Evolutionary conservation across 177 flowering plant genomes (phyloP), one percentile per base, ranked within the genome.

Genomic region (Tripterygium wilfordii): DNA sequence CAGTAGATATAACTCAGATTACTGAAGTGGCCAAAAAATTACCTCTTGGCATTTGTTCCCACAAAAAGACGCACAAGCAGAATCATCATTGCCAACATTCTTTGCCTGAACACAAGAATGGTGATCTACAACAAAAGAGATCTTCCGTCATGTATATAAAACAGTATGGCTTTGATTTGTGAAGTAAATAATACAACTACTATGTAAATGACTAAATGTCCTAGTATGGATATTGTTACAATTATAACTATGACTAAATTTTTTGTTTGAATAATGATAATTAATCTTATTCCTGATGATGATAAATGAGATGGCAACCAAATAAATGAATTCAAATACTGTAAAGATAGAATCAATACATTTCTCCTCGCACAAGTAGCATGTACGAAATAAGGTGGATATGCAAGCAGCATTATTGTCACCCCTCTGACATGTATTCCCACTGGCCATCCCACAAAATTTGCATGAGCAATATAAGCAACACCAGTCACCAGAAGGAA

Each of bases 31-130:
- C 12, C 42, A 14, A 17, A 39, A 50, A 7, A 21, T 20, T 60
- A 87, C 96, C 89, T 82, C 68, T 62, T 61, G 57, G 59, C 96
- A 87, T 22, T 44, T 58, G 40, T 56, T 57, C 49, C 85, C 89
- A 66, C 96, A 87, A 60, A 74, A 84, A 23, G 61, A 37, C 19
- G 43, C 30, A 29, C 36, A 21, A 42, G 23, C 25, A 2, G 53
- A 29, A 41, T 49, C 53, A 53, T 52, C 53, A 31, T 14, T 23
- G 0, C 17, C 27, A 55, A 61, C 53, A 52, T 66, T 67, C 38
- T 57, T 45, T 17, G 27, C 60, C 40, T 28, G 56, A 32, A 47
- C 30, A 44, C 96, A 87, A 16, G 51, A 51, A 16, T 22, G 40
- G 51, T 87, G 96, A 78, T 79, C 96, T 87, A 66, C 62, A 72